These are phyloP conservation scores for Cydonia oblonga DNA, from an alignment of 331 rosid genomes.

Conservation along the genomic window DNA sequence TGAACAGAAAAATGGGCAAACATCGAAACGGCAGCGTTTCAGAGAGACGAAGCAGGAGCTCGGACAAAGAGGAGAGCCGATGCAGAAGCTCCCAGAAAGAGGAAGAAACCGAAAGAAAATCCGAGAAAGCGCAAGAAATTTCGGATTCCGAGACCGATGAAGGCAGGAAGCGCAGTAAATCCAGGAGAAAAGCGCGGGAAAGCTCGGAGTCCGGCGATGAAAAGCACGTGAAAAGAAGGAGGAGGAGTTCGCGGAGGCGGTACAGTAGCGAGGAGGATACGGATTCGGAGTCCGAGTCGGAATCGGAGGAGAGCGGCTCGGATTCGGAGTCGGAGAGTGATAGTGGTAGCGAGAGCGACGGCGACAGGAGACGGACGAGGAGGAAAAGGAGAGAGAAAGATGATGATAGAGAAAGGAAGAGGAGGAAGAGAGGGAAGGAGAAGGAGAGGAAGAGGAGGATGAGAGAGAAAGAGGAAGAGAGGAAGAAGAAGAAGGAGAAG, in stretches of 20 bases:
- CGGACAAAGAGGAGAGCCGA: slow-evolving; percentile 19
- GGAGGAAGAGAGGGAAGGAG: slow-evolving; percentile 18
- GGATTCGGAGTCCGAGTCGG: slow-evolving; percentile 25
- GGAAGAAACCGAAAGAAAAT: slow-evolving; percentile 32
- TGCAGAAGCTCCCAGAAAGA: slow-evolving; percentile 5
- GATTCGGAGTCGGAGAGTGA: slow-evolving; percentile 26
- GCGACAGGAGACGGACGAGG: slow-evolving; percentile 27
- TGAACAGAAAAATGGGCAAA: slow-evolving; percentile 25
- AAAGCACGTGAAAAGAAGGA: slow-evolving; percentile 21
- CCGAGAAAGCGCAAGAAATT: slow-evolving; percentile 18
- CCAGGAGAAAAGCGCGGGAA: slow-evolving; percentile 30
- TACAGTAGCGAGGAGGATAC: slow-evolving; percentile 59
- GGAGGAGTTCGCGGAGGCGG: slow-evolving; percentile 44
- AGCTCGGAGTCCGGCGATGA: slow-evolving; percentile 35
- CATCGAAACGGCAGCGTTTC: slow-evolving; percentile 21
- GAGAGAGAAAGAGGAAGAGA: slow-evolving; percentile 24
- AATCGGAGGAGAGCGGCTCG: background rate
- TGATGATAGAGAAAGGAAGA: slow-evolving; percentile 27
- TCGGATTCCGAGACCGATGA: slow-evolving; percentile 3
- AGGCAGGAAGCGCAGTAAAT: slow-evolving; percentile 11
- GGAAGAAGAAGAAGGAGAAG: background rate
- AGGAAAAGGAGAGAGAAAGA: slow-evolving; percentile 28
- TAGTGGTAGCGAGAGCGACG: slow-evolving; percentile 17
- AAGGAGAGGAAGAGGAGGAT: slow-evolving; percentile 20
- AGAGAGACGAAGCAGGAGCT: slow-evolving; percentile 3